Base-by-base conservation (phyloP, 345 rosid species). In the Pugionium dolabratum region DNA sequence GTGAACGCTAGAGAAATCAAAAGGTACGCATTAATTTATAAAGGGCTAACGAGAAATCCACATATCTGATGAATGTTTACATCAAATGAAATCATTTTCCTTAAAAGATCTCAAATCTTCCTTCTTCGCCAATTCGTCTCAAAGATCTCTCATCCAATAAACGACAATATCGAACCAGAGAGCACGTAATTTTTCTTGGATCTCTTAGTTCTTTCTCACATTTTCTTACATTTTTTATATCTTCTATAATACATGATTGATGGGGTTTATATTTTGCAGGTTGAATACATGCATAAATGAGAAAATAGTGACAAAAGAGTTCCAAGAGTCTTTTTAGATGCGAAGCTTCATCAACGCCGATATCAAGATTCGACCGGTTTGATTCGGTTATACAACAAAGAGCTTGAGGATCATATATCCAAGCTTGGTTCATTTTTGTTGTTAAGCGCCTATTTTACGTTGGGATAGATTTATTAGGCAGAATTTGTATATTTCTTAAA, bases 161-260 rank as follows among this genome's bases (percentile, higher is more conserved):
- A 59, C 80, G 78, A 44, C 81, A 81, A 60, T 81, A 75, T 43
- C 53, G 9, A 86, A 81, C 58, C 80, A 75, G 64, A 83, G 87
- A 76, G 90, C 69, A 74, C 75, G 47, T 91, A 84, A 35, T 93
- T 93, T 70, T 80, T 69, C 35, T 88, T 90, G 97, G 98, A 18
- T 93, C 96, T 70, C 79, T 93, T 53, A 93, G 97, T 80, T 83
- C 90, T 31, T 5, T 27, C 5, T 18, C 9, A 7, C 1, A 1
- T 8, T 10, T 11, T 27, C 11, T 9, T 33, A 18, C 18, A 18
- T 18, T 18, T 18, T 18, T 18, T 18, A 18, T 2, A 4, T 9
- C 7, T 46, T 39, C 46, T 7, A 18, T 18, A 18, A 18, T 18
- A 18, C 18, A n/a, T 67, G 43, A 27, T 35, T 47, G 54, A 28